Evolutionary conservation across 768 basidiomycete genomes (phyloP), one percentile per base, ranked within the genome.

Genomic region (Amanita rimosa): DNA sequence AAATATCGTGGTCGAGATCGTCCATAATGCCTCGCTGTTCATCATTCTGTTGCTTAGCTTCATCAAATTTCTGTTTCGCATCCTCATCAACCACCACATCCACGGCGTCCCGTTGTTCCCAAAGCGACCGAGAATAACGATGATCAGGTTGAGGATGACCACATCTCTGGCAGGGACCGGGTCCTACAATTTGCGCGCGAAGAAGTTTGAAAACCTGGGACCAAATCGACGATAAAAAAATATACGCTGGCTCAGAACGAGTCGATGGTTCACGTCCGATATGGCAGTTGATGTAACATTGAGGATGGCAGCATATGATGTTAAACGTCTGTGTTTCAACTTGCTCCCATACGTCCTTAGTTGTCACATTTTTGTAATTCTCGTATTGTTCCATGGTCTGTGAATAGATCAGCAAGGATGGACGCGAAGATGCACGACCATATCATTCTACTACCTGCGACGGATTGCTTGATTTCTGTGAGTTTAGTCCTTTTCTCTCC

Each of bases 251-350:
- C 6, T 21, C 3, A 17, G 27, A 38, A 38, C 19, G 8, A 10
- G 19, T 7, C 6, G 17, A 10, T 16, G 19, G 22, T 21, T 21
- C 40, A 21, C 8, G 13, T n/a, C n/a, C n/a, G n/a, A n/a, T n/a
- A 5, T 36, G 35, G 14, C 46, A 47, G 35, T 47, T 47, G 14
- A 21, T 8, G 22, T 37, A 47, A 37, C 46, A 47, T n/a, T 37
- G 8, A 9, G 46, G 46, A 14, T 27, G 46, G 16, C 4, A 16
- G 16, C 46, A 47, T 22, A 38, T 22, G 8, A 8, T 17, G 22
- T 37, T 47, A 2, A 27, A 21, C 22, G 21, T 22, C 19, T n/a
- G 37, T 7, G 35, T n/a, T 10, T 16, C 13, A 10, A 27, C 27
- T 21, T 22, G 46, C 27, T 26, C 36, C 46, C 46, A 47, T 10